Conservation (phyloP, 2,329 filamentous ascomycete genomes). For the Epichloe hybrida region DNA sequence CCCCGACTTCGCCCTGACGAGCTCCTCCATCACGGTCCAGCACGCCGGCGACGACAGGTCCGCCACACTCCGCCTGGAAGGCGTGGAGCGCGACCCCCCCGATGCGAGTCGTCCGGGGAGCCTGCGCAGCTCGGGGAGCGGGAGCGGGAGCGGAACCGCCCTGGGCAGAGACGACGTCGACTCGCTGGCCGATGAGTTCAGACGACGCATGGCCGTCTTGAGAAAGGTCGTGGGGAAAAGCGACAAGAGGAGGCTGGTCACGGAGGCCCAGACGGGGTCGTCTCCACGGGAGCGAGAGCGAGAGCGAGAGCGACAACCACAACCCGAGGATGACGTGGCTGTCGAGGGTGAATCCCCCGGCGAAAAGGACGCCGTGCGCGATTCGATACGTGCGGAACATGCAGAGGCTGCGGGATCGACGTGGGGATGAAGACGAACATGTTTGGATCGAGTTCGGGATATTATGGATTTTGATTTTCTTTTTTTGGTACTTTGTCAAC, state of each 20-base stretch:
- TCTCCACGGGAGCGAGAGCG: not conserved
- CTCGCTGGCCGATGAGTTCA: slow-evolving; percentile 41
- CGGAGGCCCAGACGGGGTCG: slow-evolving; percentile 2
- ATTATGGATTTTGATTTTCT: too few relatives aligned
- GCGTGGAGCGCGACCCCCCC: slow-evolving; percentile 24
- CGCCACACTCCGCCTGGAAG: slow-evolving; percentile 23
- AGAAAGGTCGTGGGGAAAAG: slow-evolving; percentile 40
- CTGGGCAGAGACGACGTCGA: slow-evolving; percentile 33
- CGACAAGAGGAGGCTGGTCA: slow-evolving; percentile 26
- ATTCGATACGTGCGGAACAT: not conserved
- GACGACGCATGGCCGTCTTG: slow-evolving; percentile 40
- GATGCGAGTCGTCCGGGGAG: slow-evolving; percentile 10
- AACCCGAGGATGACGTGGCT: not conserved
- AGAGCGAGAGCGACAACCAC: not conserved
- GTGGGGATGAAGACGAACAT: not conserved
- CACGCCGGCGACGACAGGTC: slow-evolving; percentile 15
- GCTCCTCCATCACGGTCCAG: slow-evolving; percentile 28
- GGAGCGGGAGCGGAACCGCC: slow-evolving; percentile 18
- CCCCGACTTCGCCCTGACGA: slow-evolving; percentile 53
- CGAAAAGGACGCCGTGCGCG: not conserved
- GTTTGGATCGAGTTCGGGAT: not conserved
- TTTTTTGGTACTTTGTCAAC: too few relatives aligned
- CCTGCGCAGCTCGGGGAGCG: slow-evolving; percentile 16
- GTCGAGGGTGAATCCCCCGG: not conserved
- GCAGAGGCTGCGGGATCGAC: not conserved